Evolutionary conservation across 2,329 filamentous ascomycete genomes (phyloP).

Genomic region (Xylaria sp.): DNA sequence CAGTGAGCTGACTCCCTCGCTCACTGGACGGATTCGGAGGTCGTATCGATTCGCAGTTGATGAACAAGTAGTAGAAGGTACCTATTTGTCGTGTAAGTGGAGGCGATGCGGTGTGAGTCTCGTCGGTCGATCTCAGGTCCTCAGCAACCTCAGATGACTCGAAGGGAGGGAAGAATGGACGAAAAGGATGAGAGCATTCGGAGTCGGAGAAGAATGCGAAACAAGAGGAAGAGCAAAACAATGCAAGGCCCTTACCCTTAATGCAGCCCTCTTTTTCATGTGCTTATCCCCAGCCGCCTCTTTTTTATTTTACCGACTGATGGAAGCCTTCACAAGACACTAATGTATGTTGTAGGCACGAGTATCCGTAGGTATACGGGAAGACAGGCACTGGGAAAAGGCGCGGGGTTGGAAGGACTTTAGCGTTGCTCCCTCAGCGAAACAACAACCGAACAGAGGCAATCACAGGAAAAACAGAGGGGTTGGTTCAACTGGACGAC

Average conservation of each 20-base stretch:
- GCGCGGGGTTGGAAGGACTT: slow-evolving; percentile 29
- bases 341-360: no score
- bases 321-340: not conserved
- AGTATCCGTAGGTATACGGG: no score
- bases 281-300: slow-evolving; percentile 28
- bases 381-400: slow-evolving; percentile 19
- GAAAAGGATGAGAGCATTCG: slow-evolving; percentile 3
- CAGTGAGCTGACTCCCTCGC: slow-evolving; percentile 8
- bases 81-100: not conserved
- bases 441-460: not conserved
- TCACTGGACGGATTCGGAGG: slow-evolving; percentile 9
- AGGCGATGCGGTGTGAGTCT: not conserved
- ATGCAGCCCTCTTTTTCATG: slow-evolving; percentile 26
- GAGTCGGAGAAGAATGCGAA: slow-evolving; percentile 13
- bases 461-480: not conserved
- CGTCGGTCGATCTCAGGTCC: not conserved
- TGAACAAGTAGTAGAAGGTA: not conserved
- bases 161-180: not conserved
- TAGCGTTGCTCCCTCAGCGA: not conserved
- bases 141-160: not conserved
- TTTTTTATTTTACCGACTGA: slow-evolving; percentile 21
- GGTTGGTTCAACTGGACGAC: not conserved
- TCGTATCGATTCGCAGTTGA: not conserved
- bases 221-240: slow-evolving; percentile 10
- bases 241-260: slow-evolving; percentile 17